Conservation (phyloP, 2,329 filamentous ascomycete genomes). For the Sarocladiaceae sp. region DNA sequence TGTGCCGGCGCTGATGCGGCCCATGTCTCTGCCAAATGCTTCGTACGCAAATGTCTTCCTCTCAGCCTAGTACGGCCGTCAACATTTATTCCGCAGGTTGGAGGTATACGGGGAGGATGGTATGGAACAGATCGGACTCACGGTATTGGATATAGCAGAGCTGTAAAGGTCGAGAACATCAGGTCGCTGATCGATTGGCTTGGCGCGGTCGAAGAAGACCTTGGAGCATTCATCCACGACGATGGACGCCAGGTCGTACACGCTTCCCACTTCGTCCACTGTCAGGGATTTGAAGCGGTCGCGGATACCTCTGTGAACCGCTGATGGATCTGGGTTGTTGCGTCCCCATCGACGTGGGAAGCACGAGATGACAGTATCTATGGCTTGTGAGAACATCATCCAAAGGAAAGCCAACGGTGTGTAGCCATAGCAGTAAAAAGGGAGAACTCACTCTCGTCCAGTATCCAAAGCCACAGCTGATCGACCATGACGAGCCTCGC, state of each 20-base stretch:
- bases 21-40: constrained; percentile 14
- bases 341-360: constrained; percentile 32
- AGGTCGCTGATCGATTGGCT: constrained; percentile 14
- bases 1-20: constrained; percentile 19
- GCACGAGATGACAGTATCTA: constrained; percentile 31
- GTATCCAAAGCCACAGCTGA: constrained; percentile 16
- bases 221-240: constrained; percentile 16
- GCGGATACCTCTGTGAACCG: constrained; percentile 27
- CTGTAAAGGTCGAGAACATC: constrained; percentile 15
- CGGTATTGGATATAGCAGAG: constrained; percentile 16
- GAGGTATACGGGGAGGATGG: background rate
- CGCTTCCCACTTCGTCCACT: constrained; percentile 12
- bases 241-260: constrained; percentile 13
- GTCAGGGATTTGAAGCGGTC: constrained; percentile 24
- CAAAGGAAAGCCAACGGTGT: background rate
- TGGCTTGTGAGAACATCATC: background rate
- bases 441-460: constrained; percentile 14
- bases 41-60: constrained; percentile 14
- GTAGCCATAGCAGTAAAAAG: background rate
- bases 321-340: constrained; percentile 29
- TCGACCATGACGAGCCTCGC: constrained; percentile 15
- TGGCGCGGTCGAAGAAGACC: constrained; percentile 15
- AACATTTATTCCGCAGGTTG: background rate
- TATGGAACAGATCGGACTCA: background rate
- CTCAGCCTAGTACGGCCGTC: constrained; percentile 10